Base-by-base conservation (phyloP, 73 alveolate species). In the Paramecium bursaria region DNA sequence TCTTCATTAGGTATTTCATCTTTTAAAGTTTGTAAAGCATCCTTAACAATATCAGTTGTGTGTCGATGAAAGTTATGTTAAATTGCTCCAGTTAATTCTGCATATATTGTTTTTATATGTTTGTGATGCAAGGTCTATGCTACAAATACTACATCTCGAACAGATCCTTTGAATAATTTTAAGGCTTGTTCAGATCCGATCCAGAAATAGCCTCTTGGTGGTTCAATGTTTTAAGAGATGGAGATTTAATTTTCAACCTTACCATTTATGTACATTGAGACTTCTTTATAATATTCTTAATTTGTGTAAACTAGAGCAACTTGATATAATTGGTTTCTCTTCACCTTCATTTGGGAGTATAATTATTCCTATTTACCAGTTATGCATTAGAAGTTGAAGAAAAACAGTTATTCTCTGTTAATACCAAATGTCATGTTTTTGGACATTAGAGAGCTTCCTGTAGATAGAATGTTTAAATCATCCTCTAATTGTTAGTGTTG, bases 151-250 rank as follows among this genome's bases (percentile, higher is more conserved):
- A 67, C 44, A 42, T 67, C 82, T 47, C 60, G 5, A 9, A 67
- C 4, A 0, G 60, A 39, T 33, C 82, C 82, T 19, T 67, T 67
- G 10, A 67, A 67, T 67, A 67, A 17, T 67, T 67, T 67, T 0
- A 67, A 30, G 2, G 82, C 82, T 3, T 67, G 44, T 67, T 67
- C 82, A 10, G 82, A 67, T 33, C 82, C 82, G 9, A 67, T 67
- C 82, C 82, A 67, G 44, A 67, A 67, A 46, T 39, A 67, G 33
- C 82, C 82, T 35, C 82, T 67, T 15, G 82, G 82, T 9, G 82
- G 82, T 67, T 67, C 82, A 30, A 67, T 31, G 7, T 4, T 3
- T 35, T 39, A 39, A 2, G 60, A 35, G 17, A 67, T 21, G 21
- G 33, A 39, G 4, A 67, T 67, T 39, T 67, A 44, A 67, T 67